These are phyloP conservation scores for Aspergillus awamori DNA, from an alignment of 2,329 filamentous ascomycete genomes.

Conservation along the genomic window DNA sequence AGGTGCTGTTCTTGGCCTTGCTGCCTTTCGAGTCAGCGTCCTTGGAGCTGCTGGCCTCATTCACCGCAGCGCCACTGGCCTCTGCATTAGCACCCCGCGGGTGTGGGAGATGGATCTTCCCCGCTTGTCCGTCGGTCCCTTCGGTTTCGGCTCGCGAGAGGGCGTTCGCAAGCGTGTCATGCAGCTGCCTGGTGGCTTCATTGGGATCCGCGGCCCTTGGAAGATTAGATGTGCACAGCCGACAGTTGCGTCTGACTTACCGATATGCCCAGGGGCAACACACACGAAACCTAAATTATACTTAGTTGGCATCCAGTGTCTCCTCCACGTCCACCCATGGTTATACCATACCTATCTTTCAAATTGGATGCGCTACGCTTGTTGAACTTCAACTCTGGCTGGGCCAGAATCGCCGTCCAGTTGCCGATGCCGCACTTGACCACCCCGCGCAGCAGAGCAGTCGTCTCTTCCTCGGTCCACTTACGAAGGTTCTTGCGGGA, in stretches of 20 bases:
- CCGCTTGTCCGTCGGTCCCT: conserved; percentile 23
- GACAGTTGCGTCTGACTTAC: conserved; percentile 21
- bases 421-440: conserved; percentile 64
- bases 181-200: conserved; percentile 41
- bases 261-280: conserved; percentile 56
- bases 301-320: conserved; percentile 10
- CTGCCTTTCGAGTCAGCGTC: conserved; percentile 18
- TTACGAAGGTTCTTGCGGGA: conserved; percentile 54
- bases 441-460: conserved; percentile 60
- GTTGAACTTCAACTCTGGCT: conserved; percentile 60
- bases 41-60: conserved; percentile 24
- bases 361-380: conserved; percentile 63
- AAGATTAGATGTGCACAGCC: conserved; percentile 4
- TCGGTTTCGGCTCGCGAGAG: conserved; percentile 36
- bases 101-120: conserved; percentile 32
- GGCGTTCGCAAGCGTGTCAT: conserved; percentile 38
- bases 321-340: background rate
- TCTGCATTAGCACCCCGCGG: conserved; percentile 17
- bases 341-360: conserved; percentile 57
- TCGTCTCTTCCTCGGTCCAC: conserved; percentile 66
- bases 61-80: conserved; percentile 19
- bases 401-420: conserved; percentile 65
- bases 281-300: conserved; percentile 51
- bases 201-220: conserved; percentile 40
- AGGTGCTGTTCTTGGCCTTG: conserved; percentile 18